Percentiles rank a stretch among this genome's conserved stretches.
These are phyloP conservation scores for Usnea hakonensis DNA, from an alignment of 495 filamentous ascomycete species.

Conservation along the genomic window DNA sequence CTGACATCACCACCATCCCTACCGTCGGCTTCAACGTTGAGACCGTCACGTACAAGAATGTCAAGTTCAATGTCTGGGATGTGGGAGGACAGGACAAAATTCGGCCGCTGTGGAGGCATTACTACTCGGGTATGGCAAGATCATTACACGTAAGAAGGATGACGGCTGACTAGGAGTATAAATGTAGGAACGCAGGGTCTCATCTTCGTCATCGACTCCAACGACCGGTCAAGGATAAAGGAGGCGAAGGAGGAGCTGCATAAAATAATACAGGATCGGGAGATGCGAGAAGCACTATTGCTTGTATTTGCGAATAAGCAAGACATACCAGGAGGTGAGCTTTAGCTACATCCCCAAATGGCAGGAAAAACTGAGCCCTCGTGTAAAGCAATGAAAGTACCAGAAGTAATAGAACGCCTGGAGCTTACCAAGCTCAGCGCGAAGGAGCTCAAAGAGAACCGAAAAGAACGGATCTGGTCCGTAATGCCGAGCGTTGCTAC, in stretches of 20 bases:
- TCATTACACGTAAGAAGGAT: slow-evolving; percentile 8
- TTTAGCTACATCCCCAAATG: not conserved
- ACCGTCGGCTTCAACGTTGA: slow-evolving; percentile 99
- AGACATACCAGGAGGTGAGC: slow-evolving; percentile 76
- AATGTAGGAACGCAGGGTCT: slow-evolving; percentile 79
- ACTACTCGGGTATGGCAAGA: slow-evolving; percentile 60
- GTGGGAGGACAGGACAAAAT: slow-evolving; percentile 99
- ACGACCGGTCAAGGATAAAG: slow-evolving; percentile 75
- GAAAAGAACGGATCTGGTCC: too few species aligned
- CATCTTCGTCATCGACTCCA: slow-evolving; percentile 95
- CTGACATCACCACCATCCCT: slow-evolving; percentile 97
- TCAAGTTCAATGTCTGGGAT: slow-evolving; percentile 99
- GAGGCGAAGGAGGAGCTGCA: slow-evolving; percentile 86
- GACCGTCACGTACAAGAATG: slow-evolving; percentile 99
- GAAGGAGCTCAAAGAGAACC: too few species aligned
- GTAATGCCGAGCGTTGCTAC: slow-evolving; percentile 94
- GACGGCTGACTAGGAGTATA: not conserved
- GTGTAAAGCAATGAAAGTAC: slow-evolving; percentile 66
- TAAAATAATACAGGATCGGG: slow-evolving; percentile 91
- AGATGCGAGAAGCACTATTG: slow-evolving; percentile 94
- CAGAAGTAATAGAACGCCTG: slow-evolving; percentile 78
- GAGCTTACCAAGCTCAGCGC: slow-evolving; percentile 70
- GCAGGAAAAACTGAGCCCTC: not conserved
- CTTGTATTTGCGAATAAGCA: slow-evolving; percentile 99
- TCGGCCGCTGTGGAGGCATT: slow-evolving; percentile 97